Evolutionary conservation across 306 rosid genomes (phyloP).

Genomic region (Morella rubra): DNA sequence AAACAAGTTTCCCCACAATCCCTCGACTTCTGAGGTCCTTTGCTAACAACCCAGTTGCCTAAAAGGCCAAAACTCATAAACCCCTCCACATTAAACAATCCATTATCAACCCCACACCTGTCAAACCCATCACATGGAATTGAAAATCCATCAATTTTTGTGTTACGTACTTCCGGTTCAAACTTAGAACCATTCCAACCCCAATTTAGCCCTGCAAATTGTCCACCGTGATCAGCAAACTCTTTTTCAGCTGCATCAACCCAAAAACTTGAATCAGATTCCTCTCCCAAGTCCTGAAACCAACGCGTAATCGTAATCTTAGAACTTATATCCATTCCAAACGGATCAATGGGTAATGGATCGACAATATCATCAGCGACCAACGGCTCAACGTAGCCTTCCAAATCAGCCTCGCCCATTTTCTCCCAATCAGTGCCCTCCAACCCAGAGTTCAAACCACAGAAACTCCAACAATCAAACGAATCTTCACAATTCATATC

Average conservation of each 20-base stretch:
- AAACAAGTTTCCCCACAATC: conserved; percentile 18
- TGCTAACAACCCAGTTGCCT: conserved; percentile 18
- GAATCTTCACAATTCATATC: conserved; percentile 20
- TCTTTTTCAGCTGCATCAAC: conserved; percentile 31
- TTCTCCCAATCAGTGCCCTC: conserved; percentile 21
- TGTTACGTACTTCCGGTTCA: conserved; percentile 23
- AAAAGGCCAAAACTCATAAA: conserved; percentile 22
- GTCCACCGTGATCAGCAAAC: conserved; percentile 30
- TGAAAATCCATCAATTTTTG: conserved; percentile 26
- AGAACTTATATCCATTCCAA: conserved; percentile 53
- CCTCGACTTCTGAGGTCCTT: conserved; percentile 23
- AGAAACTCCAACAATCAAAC: conserved; percentile 19
- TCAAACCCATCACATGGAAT: conserved; percentile 30
- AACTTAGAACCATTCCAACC: conserved; percentile 41
- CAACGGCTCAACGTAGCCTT: conserved; percentile 24
- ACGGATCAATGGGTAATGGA: conserved; percentile 68
- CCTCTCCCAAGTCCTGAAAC: conserved; percentile 42
- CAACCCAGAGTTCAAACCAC: conserved; percentile 25
- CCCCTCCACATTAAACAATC: conserved; percentile 21
- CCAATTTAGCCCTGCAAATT: conserved; percentile 46
- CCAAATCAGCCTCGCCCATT: conserved; percentile 28
- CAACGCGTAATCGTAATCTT: conserved; percentile 51
- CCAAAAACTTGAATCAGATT: conserved; percentile 30
- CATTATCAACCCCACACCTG: conserved; percentile 31
- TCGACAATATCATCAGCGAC: conserved; percentile 48